Evolutionary conservation across 805 yeast genomes (phyloP).

Genomic region (Candida schatavii): DNA sequence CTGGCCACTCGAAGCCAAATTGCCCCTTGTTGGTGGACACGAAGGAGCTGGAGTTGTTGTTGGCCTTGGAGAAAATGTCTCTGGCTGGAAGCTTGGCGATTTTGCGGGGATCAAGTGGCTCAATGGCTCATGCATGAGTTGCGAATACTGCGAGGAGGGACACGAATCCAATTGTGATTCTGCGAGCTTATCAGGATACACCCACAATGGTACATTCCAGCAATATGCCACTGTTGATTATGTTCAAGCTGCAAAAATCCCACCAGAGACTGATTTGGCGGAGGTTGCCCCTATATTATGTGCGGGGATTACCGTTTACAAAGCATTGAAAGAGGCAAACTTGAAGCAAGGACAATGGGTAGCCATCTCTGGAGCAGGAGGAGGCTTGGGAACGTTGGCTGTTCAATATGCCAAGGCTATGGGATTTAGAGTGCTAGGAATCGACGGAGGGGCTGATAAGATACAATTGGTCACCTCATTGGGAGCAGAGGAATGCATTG

Average conservation of each 20-base stretch:
- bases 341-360: slow-evolving; percentile 72
- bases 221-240: slow-evolving; percentile 89
- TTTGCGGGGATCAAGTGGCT: slow-evolving; percentile 83
- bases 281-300: slow-evolving; percentile 78
- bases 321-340: slow-evolving; percentile 79
- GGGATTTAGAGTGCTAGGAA: slow-evolving; percentile 70
- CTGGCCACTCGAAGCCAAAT: slow-evolving; percentile 76
- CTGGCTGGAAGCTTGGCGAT: slow-evolving; percentile 74
- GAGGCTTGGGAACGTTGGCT: slow-evolving; percentile 75
- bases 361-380: slow-evolving; percentile 76
- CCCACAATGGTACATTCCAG: slow-evolving; percentile 89
- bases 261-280: slow-evolving; percentile 72
- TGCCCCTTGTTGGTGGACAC: slow-evolving; percentile 84
- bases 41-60: slow-evolving; percentile 89
- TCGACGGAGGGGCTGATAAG: slow-evolving; percentile 68
- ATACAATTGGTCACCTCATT: slow-evolving; percentile 49
- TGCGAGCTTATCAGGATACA: slow-evolving; percentile 73
- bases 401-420: slow-evolving; percentile 74
- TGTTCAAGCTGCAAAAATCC: slow-evolving; percentile 78
- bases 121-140: slow-evolving; percentile 70
- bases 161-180: slow-evolving; percentile 69
- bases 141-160: slow-evolving; percentile 70
- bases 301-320: slow-evolving; percentile 91
- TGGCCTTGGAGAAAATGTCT: slow-evolving; percentile 67
- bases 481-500: slow-evolving; percentile 66